Evolutionary conservation across 441 rosid genomes (phyloP).

Genomic region (Manihot esculenta): DNA sequence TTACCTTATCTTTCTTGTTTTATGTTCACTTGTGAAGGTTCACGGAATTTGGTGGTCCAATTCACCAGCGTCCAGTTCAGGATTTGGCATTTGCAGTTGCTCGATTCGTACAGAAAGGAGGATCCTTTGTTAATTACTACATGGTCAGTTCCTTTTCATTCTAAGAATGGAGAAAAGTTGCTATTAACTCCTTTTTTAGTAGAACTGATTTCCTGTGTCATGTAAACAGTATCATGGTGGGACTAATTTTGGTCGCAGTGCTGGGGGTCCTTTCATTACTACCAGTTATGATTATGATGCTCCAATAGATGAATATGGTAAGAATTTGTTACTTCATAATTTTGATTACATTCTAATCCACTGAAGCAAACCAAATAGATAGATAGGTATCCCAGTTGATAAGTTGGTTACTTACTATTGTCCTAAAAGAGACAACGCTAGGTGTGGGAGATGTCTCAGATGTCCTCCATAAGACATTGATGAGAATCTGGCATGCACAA

Average conservation of each 20-base stretch:
- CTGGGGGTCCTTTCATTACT: conserved; percentile 94
- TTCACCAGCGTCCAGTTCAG: conserved; percentile 79
- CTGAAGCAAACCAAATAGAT: background rate
- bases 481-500: too few species aligned
- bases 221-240: conserved; percentile 92
- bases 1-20: background rate
- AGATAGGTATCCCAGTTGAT: too few species aligned
- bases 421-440: background rate
- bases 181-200: background rate
- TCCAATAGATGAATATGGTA: conserved; percentile 97
- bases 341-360: background rate
- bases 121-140: conserved; percentile 85
- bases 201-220: conserved; percentile 16
- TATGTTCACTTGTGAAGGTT: conserved; percentile 44
- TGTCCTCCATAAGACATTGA: too few species aligned
- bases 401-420: background rate
- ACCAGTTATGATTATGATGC: conserved; percentile 98
- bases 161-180: background rate
- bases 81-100: conserved; percentile 93
- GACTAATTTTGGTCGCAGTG: conserved; percentile 92
- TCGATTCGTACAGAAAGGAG: conserved; percentile 83
- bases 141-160: conserved; percentile 47
- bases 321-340: conserved; percentile 12
- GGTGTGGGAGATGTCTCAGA: too few species aligned
- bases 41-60: conserved; percentile 82